Evolutionary conservation across 371 early-diverging fungal genomes (phyloP).

Genomic region (Mucor ambiguus): DNA sequence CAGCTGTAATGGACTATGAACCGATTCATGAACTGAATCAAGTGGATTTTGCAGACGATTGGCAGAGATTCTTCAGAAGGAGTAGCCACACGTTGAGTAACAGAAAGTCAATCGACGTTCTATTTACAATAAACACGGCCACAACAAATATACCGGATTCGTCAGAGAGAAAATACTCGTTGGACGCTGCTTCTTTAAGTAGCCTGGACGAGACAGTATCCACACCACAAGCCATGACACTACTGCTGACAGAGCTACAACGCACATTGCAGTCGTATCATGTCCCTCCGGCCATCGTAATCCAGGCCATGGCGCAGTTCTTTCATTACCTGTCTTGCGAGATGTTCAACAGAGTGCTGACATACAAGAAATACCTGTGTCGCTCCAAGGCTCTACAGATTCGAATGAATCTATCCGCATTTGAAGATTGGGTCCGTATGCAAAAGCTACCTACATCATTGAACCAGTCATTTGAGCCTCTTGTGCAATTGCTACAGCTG

Average conservation of each 20-base stretch:
- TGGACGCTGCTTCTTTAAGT: constrained; percentile 3
- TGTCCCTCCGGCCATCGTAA: constrained; percentile 56
- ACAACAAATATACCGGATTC: not conserved
- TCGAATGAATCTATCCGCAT: constrained; percentile 75
- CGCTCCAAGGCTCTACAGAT: constrained; percentile 85
- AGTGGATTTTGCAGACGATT: constrained; percentile 63
- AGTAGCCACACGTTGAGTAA: constrained; percentile 8
- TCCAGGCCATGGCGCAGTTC: constrained; percentile 66
- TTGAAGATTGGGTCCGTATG: constrained; percentile 83
- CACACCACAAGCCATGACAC: constrained; percentile 60
- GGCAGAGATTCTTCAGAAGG: constrained; percentile 53
- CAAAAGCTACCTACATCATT: constrained; percentile 45
- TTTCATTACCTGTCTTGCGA: constrained; percentile 71
- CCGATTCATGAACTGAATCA: constrained; percentile 67
- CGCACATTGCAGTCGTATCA: constrained; percentile 53
- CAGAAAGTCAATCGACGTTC: constrained; percentile 8
- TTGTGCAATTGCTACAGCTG: constrained; percentile 78
- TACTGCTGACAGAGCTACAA: constrained; percentile 55
- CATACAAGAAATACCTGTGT: constrained; percentile 70
- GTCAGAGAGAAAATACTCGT: not conserved
- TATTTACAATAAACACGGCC: not conserved
- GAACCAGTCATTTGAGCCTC: constrained; percentile 52
- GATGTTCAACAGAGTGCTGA: constrained; percentile 80
- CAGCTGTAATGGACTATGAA: constrained; percentile 71
- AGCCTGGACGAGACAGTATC: not conserved